Percentiles rank a stretch among this genome's conserved stretches.
phyloP scores from a whole-genome alignment of 2,329 filamentous ascomycete species.

The Parasarocladium wereldwijsianum region DNA sequence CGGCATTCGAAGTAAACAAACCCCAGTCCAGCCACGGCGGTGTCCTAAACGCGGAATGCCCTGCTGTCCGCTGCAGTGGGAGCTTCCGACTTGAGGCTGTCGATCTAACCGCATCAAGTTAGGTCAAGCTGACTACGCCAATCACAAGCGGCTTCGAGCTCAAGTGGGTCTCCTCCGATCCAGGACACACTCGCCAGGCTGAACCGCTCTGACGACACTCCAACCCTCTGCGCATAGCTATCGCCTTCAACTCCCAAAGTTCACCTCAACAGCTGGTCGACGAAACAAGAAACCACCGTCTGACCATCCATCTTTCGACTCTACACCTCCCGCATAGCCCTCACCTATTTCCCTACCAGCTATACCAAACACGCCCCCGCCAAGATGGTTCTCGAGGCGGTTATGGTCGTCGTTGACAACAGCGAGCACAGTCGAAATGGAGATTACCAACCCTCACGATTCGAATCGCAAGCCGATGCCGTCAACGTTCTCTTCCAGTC shows the following conservation, averaged over 20 bases:
- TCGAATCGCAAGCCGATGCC: slow-evolving; percentile 90
- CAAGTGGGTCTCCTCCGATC: too few relatives aligned
- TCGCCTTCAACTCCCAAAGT: slow-evolving; percentile 10
- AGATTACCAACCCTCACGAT: slow-evolving; percentile 81
- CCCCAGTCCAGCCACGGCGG: slow-evolving; percentile 1
- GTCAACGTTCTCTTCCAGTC: slow-evolving; percentile 91
- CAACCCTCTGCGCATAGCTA: slow-evolving; percentile 10
- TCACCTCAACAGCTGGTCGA: slow-evolving; percentile 4
- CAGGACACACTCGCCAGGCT: slow-evolving; percentile 19
- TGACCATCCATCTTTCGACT: neutral
- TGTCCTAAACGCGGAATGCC: slow-evolving; percentile 7
- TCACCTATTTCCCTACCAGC: neutral
- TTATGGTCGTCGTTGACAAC: slow-evolving; percentile 99
- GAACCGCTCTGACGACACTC: slow-evolving; percentile 28
- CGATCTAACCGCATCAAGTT: too few relatives aligned
- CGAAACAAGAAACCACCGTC: neutral
- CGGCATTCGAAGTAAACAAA: slow-evolving; percentile 11
- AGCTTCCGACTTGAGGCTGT: too few relatives aligned
- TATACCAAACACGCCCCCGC: slow-evolving; percentile 18
- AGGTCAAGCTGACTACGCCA: too few relatives aligned
- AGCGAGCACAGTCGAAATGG: slow-evolving; percentile 97
- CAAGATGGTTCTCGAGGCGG: slow-evolving; percentile 97
- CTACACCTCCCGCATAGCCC: neutral
- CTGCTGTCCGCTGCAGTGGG: too few relatives aligned
- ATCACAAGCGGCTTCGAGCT: too few relatives aligned